These are phyloP conservation scores for Colletotrichum sp. DNA, from an alignment of 2,329 filamentous ascomycete genomes.

Conservation along the genomic window DNA sequence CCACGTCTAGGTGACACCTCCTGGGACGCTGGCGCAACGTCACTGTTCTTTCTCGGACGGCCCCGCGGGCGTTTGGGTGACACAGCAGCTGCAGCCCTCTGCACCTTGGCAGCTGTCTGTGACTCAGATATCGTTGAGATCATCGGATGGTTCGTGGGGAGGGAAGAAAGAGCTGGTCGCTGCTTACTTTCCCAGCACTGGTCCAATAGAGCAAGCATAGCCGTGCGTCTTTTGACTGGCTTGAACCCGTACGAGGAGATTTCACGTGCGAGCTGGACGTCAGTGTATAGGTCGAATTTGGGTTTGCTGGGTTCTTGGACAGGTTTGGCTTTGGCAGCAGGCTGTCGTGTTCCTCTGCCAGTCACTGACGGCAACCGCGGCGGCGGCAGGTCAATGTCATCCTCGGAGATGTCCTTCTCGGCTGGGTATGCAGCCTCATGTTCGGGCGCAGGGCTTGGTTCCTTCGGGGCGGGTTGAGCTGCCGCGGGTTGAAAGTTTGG, in stretches of 20 bases:
- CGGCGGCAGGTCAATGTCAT: neutral
- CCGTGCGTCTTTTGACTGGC: constrained; percentile 67
- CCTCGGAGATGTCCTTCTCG: neutral
- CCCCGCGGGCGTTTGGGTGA: constrained; percentile 43
- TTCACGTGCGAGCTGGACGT: constrained; percentile 65
- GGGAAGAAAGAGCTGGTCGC: constrained; percentile 26
- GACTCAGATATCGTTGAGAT: constrained; percentile 3
- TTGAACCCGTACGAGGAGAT: constrained; percentile 75
- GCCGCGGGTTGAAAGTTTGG: neutral
- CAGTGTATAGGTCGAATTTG: constrained; percentile 66
- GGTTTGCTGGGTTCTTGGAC: constrained; percentile 40
- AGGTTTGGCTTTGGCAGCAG: neutral
- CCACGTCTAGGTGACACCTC: constrained; percentile 39
- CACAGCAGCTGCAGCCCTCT: constrained; percentile 17
- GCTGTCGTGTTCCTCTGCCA: neutral
- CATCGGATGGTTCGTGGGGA: constrained; percentile 17
- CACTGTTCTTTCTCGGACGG: constrained; percentile 36
- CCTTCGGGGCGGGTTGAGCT: neutral
- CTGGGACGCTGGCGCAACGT: constrained; percentile 8
- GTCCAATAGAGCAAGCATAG: constrained; percentile 73
- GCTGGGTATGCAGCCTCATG: neutral
- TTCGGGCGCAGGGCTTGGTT: neutral
- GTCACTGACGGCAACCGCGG: neutral
- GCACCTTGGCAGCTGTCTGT: neutral
- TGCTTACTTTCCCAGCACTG: constrained; percentile 72